A percentile compares a stretch with the other conserved stretches of the same genome.
phyloP scores from a whole-genome alignment of 176 grass and related monocot species.

The Musa beccarii region DNA sequence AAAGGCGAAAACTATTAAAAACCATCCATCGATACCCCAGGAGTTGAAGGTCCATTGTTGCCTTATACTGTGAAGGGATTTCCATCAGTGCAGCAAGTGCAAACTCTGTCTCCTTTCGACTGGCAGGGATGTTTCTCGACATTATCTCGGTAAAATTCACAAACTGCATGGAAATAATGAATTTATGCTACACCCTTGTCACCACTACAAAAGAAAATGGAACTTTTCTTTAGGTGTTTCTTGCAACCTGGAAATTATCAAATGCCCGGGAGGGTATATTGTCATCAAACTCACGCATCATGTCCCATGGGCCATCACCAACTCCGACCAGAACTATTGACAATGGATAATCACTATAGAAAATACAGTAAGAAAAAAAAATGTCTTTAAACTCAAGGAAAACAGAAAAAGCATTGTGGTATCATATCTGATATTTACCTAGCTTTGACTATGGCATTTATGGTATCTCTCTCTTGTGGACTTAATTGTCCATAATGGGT shows the following conservation, averaged over 20 bases:
- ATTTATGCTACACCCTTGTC: not conserved
- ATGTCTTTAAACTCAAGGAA: not conserved
- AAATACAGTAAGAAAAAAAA: not conserved
- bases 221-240: not conserved
- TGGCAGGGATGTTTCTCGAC: conserved; percentile 70
- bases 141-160: conserved; percentile 99
- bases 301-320: conserved; percentile 98
- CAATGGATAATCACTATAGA: conserved; percentile 56
- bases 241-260: conserved; percentile 88
- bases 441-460: conserved; percentile 92
- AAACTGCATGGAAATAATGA: conserved; percentile 51
- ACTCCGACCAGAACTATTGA: conserved; percentile 98
- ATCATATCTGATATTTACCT: conserved; percentile 38
- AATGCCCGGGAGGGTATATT: conserved; percentile 93
- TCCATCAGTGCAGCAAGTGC: conserved; percentile 92
- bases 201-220: not conserved
- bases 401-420: not conserved
- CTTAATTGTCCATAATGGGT: conserved; percentile 82
- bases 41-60: conserved; percentile 87
- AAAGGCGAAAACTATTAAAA: not conserved
- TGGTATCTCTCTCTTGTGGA: conserved; percentile 71
- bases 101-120: conserved; percentile 88
- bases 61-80: conserved; percentile 88
- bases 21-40: conserved; percentile 47
- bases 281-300: conserved; percentile 98